Percentiles rank a stretch among this genome's conserved stretches.
Evolutionary conservation across 257 asterid species (phyloP).

Genomic region (Solanum chmielewskii): DNA sequence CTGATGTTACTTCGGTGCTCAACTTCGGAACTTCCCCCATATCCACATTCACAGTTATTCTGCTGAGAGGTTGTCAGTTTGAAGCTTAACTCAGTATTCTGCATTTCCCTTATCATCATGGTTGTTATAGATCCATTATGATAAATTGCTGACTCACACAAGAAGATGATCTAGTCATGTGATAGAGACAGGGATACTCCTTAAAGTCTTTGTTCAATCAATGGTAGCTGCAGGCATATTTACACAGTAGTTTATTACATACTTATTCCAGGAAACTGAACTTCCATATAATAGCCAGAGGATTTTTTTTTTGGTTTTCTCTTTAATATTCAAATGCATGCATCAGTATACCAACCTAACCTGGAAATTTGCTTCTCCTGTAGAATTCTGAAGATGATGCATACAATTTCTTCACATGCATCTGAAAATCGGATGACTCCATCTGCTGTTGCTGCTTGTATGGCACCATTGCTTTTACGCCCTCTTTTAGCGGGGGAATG

Average conservation of each 20-base stretch:
- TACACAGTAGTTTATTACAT: not conserved
- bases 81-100: not conserved
- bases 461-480: constrained; percentile 95
- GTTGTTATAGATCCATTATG: not conserved
- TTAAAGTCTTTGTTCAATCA: not conserved
- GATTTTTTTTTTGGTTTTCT: not conserved
- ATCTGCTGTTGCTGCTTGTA: constrained; percentile 93
- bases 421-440: constrained; percentile 81
- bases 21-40: not conserved
- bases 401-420: constrained; percentile 57
- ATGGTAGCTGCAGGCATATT: not conserved
- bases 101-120: not conserved
- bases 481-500: constrained; percentile 95
- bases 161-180: not conserved
- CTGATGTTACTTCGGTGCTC: not conserved
- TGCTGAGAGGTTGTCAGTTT: not conserved
- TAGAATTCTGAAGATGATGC: constrained; percentile 88
- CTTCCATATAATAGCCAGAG: not conserved
- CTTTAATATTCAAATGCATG: not conserved
- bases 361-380: constrained; percentile 5
- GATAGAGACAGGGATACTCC: not conserved
- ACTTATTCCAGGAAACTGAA: not conserved
- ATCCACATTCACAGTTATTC: not conserved
- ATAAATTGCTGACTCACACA: not conserved
- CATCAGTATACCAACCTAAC: not conserved